Base-by-base conservation (phyloP, 768 basidiomycete species). In the Trametes villosa region DNA sequence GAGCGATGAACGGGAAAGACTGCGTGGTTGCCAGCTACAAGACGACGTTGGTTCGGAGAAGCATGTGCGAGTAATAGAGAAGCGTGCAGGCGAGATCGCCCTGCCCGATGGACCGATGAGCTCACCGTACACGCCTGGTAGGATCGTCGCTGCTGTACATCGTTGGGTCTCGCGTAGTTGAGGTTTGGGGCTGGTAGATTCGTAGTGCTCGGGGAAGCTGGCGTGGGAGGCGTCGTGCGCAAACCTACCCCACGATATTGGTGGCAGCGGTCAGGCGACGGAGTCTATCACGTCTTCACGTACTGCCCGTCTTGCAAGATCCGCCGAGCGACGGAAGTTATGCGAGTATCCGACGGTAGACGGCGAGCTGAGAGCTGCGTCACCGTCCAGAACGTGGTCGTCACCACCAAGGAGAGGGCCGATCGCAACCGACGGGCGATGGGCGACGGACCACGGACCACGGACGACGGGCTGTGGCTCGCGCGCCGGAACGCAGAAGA, bases 231-330 rank as follows among this genome's bases (percentile, higher is more conserved):
- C 20, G 55, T 36, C 41, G 56, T 12, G 38, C 34, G n/a, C 56
- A 26, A 57, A 57, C 56, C 29, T 57, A 57, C 56, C 47, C 56
- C 56, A 57, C 56, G 56, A 57, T 41, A 20, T 7, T 27, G 47
- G 47, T 34, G 47, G 46, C 18, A 24, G 47, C 8, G 56, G 56
- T 57, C 56, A 57, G 47, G 56, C 56, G 56, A 57, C 56, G 47
- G 56, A 42, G 38, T n/a, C 29, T 24, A 57, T 57, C 47, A 31
- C 42, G 56, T 17, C 47, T 41, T 57, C 56, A 49, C 56, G 56
- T 57, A 57, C 56, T 34, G 38, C 20, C 15, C n/a, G 9, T 44
- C 27, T 24, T 30, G 38, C 38, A 41, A 57, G 56, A 57, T 57
- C 56, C 56, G 56, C 47, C 33, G 36, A 38, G 56, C 46, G 22